Evolutionary conservation across 176 grass and related monocot species (phyloP), one percentile per base, ranked within the genome.

Genomic region (Bromus sterilis): DNA sequence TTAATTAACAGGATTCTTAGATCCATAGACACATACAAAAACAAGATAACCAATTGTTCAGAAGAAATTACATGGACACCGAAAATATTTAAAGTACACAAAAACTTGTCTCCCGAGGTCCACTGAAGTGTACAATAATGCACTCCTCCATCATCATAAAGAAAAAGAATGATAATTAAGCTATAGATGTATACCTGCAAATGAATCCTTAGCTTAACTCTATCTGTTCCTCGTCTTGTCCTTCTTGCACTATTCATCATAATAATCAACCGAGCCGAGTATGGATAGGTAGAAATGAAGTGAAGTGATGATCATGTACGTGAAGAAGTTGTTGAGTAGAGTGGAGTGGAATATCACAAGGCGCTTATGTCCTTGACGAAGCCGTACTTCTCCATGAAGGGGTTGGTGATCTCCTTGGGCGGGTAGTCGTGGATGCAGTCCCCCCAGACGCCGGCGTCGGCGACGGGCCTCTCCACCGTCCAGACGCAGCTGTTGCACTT

Each of bases 401-500:
- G 91, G 79, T 97, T 97, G 61, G 78, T 51, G 42, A 97, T 44
- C 56, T 83, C 85, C 76, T 92, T 87, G 32, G 80, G 85, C 36
- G 94, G 94, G 83, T 97, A 94, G 1, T 39, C 56, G 2, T 90
- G 3, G 80, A 97, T 83, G 80, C 89, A 90, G 60, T 94, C 94
- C 76, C 66, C 61, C 94, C 94, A 97, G 5, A 87, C 94, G 7
- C 94, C 89, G 5, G 83, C 71, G 56, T 97, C 89, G 29, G 44
- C 6, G 59, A 68, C 10, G 20, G 74, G 67, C 64, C 66, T 73
- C 85, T 92, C 72, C 10, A 90, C 94, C 40, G 72, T 79, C 94
- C 94, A 97, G 34, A 97, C 57, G 88, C 89, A 94, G 73, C 89
- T 97, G 86, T 97, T 97, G 85, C 94, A 97, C 89, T 97, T 97